These are phyloP conservation scores for Talaromyces marneffei DNA, from an alignment of 2,329 filamentous ascomycete genomes.

Conservation along the genomic window DNA sequence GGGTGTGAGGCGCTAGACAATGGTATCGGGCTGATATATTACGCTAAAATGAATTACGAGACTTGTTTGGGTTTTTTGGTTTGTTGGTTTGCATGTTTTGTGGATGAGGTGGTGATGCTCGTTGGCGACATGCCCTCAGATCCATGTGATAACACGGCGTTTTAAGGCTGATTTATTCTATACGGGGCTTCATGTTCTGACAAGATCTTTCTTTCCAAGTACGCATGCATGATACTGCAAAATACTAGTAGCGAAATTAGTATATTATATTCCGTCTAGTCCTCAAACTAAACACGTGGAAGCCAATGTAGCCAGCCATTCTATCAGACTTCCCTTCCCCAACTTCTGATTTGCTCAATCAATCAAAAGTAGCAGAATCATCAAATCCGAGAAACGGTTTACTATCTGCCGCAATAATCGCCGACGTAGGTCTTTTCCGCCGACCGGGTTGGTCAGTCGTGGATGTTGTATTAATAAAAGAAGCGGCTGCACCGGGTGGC, in stretches of 20 bases:
- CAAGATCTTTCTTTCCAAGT: not conserved
- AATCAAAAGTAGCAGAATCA: slow-evolving; percentile 14
- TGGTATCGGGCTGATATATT: not conserved
- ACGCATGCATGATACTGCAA: not conserved
- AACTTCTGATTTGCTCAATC: not conserved
- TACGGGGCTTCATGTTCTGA: not conserved
- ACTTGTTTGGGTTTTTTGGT: not conserved
- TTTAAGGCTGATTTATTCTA: not conserved
- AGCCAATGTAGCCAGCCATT: not conserved
- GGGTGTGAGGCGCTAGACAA: not conserved
- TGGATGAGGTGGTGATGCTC: not conserved
- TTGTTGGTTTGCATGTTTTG: not conserved
- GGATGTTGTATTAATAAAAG: slow-evolving; percentile 31
- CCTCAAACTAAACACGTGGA: not conserved
- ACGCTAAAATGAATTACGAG: not conserved
- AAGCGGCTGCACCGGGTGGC: slow-evolving; percentile 35
- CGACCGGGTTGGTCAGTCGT: slow-evolving; percentile 43
- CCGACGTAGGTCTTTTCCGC: slow-evolving; percentile 51
- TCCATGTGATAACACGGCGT: not conserved
- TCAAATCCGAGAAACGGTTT: slow-evolving; percentile 11
- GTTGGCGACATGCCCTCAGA: not conserved
- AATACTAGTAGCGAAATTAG: not conserved
- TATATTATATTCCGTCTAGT: slow-evolving; percentile 2
- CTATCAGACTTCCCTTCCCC: not conserved
- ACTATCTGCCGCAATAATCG: slow-evolving; percentile 43